Evolutionary conservation across 2,329 filamentous ascomycete genomes (phyloP).

Genomic region (Phyllosticta capitalensis): DNA sequence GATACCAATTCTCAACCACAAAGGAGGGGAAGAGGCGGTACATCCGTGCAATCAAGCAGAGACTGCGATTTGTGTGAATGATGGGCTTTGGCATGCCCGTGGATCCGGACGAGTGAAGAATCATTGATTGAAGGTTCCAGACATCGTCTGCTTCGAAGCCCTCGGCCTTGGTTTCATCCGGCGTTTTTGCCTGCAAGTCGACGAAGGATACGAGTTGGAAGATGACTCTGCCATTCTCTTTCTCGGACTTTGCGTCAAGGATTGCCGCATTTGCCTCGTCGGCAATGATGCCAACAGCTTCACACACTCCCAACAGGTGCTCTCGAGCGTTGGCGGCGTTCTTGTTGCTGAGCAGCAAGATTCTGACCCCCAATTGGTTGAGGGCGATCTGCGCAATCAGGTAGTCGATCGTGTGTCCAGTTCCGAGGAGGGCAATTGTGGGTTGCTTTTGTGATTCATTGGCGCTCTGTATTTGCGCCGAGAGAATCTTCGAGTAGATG

Average conservation of each 20-base stretch:
- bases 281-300: constrained; percentile 20
- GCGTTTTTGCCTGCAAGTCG: background rate
- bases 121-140: constrained; percentile 28
- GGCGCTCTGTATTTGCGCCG: constrained; percentile 16
- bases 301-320: constrained; percentile 19
- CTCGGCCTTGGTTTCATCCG: background rate
- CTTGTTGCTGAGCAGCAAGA: constrained; percentile 22
- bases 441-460: constrained; percentile 19
- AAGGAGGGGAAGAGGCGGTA: constrained; percentile 25
- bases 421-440: constrained; percentile 22
- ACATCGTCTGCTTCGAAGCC: constrained; percentile 18
- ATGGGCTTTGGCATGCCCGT: constrained; percentile 57
- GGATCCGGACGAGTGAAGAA: constrained; percentile 45
- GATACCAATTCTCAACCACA: constrained; percentile 24
- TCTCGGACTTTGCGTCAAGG: background rate
- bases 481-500: constrained; percentile 16
- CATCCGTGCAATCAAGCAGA: constrained; percentile 26
- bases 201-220: background rate
- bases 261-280: constrained; percentile 16
- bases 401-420: constrained; percentile 21
- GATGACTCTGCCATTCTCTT: background rate
- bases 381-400: constrained; percentile 23
- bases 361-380: constrained; percentile 21
- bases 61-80: constrained; percentile 16
- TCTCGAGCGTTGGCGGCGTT: constrained; percentile 20